A percentile compares a stretch with the other conserved stretches of the same genome.
Evolutionary conservation across 2,329 filamentous ascomycete genomes (phyloP).

Genomic region (Alternaria angustiovoidea): DNA sequence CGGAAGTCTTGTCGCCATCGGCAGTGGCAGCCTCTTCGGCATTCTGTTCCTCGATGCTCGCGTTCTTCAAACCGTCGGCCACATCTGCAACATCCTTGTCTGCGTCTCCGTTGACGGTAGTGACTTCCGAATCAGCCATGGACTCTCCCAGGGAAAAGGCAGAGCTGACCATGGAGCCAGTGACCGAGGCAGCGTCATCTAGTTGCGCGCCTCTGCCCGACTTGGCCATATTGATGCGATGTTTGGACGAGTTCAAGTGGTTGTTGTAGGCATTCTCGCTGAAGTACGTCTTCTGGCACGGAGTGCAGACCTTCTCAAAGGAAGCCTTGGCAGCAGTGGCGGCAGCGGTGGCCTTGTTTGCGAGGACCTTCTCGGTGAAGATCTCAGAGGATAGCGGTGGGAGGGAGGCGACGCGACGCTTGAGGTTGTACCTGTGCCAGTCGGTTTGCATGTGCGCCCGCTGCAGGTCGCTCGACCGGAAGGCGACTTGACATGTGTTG

Average conservation of each 20-base stretch:
- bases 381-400: slow-evolving; percentile 90
- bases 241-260: slow-evolving; percentile 89
- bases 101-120: slow-evolving; percentile 68
- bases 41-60: slow-evolving; percentile 57
- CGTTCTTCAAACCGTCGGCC: slow-evolving; percentile 77
- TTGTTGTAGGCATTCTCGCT: slow-evolving; percentile 97
- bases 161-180: slow-evolving; percentile 80
- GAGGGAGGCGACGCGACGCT: slow-evolving; percentile 88
- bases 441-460: slow-evolving; percentile 97
- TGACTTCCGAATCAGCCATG: slow-evolving; percentile 61
- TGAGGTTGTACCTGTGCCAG: slow-evolving; percentile 98
- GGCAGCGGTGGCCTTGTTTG: slow-evolving; percentile 83
- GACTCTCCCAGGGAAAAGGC: slow-evolving; percentile 91
- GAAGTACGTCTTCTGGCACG: slow-evolving; percentile 92
- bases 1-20: slow-evolving; percentile 53
- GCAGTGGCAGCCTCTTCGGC: slow-evolving; percentile 47
- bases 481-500: slow-evolving; percentile 97
- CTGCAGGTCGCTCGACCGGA: slow-evolving; percentile 91
- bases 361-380: slow-evolving; percentile 94
- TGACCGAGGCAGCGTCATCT: slow-evolving; percentile 71
- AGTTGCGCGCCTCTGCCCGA: slow-evolving; percentile 47
- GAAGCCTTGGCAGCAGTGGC: slow-evolving; percentile 88
- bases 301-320: slow-evolving; percentile 82
- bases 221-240: slow-evolving; percentile 72
- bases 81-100: slow-evolving; percentile 81